Conservation (phyloP, 2,329 filamentous ascomycete genomes). For the Fusarium sp. region DNA sequence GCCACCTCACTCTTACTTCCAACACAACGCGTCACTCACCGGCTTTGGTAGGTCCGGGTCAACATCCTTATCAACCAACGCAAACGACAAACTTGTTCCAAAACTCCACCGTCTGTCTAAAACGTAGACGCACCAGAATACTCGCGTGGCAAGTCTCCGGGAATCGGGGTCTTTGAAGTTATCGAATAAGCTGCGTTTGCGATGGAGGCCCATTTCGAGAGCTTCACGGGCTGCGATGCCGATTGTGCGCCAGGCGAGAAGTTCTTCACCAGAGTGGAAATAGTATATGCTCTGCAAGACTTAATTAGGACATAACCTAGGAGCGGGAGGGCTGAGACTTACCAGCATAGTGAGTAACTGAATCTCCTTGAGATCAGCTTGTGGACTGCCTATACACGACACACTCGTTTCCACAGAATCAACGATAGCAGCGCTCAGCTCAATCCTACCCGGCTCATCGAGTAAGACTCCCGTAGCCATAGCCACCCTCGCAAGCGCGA, state of each 20-base stretch:
- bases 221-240: conserved; percentile 59
- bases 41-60: conserved; percentile 61
- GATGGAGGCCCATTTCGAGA: conserved; percentile 62
- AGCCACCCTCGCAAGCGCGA: conserved; percentile 51
- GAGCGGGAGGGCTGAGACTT: too few species aligned
- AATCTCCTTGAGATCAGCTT: conserved; percentile 51
- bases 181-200: conserved; percentile 56
- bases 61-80: conserved; percentile 61
- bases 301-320: too few species aligned
- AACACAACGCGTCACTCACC: conserved; percentile 35
- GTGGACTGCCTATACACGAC: conserved; percentile 44
- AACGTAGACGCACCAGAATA: conserved; percentile 65
- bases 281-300: conserved; percentile 58
- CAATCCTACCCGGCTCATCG: conserved; percentile 49
- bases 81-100: conserved; percentile 62
- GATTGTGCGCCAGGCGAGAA: conserved; percentile 61
- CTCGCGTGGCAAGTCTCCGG: conserved; percentile 49
- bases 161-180: conserved; percentile 51
- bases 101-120: conserved; percentile 65
- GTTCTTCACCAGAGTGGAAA: conserved; percentile 61
- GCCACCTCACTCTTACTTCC: rapidly evolving
- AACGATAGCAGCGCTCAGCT: conserved; percentile 46
- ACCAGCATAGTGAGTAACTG: conserved; percentile 51
- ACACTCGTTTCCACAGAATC: conserved; percentile 48
- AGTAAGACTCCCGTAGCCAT: conserved; percentile 50